Conservation (phyloP, 129 eudicot genomes). For the Helianthus tuberosus region DNA sequence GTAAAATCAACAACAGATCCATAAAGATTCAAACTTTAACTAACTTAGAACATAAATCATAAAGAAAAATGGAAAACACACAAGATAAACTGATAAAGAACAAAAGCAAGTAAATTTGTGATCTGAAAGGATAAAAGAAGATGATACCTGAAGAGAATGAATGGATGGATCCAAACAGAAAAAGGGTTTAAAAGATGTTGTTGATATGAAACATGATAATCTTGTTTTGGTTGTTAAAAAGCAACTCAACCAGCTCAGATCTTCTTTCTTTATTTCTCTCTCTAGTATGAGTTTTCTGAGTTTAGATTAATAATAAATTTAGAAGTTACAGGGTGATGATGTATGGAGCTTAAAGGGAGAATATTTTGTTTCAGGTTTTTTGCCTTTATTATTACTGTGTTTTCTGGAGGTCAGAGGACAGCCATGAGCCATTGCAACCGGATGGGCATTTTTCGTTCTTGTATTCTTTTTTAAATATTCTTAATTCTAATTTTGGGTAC, state of each 20-base stretch:
- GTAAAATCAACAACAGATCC: conserved; percentile 1
- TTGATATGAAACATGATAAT: neutral
- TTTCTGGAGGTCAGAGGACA: neutral
- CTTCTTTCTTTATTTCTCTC: conserved; percentile 8
- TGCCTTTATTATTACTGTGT: neutral
- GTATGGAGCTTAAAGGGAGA: neutral
- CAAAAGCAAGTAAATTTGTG: neutral
- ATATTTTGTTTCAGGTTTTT: neutral
- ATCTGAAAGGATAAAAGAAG: neutral
- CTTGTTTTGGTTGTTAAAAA: neutral
- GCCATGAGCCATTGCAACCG: neutral
- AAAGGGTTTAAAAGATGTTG: neutral
- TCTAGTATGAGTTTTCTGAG: neutral
- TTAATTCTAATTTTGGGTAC: too few relatives aligned
- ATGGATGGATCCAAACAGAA: neutral
- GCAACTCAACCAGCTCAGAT: conserved; percentile 16
- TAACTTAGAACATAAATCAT: neutral
- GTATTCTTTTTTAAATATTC: too few relatives aligned
- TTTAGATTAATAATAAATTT: neutral
- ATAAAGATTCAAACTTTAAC: neutral
- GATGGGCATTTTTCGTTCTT: neutral
- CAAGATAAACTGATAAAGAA: too few relatives aligned
- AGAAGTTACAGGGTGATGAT: neutral
- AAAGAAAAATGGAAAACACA: too few relatives aligned
- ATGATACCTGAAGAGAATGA: neutral